Base-by-base conservation (phyloP, 2,329 filamentous ascomycete species). In the Paraphaeosphaeria sporulosa region DNA sequence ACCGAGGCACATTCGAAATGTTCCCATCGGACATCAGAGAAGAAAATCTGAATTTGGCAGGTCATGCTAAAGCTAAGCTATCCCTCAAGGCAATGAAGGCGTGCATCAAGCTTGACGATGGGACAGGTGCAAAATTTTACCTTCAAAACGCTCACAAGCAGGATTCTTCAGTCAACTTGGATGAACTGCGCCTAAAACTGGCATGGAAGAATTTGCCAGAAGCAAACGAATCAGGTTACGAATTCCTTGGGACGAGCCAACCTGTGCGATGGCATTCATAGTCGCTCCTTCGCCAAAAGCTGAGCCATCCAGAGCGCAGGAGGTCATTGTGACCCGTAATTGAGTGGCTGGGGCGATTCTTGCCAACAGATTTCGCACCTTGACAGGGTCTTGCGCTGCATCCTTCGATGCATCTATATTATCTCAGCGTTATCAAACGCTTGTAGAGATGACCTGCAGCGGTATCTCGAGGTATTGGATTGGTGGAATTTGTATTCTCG, bases 381-480 rank as follows among this genome's bases (percentile, higher is more conserved):
- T 36, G 40, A 44, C 38, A n/a, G 52, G 38, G 51, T 57, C 57
- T 51, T 50, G 51, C 55, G 48, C 49, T 56, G 30, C 32, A 53
- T 61, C 60, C 57, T 25, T 34, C 60, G 48, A 66, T 64, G 64
- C 62, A 52, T 61, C 61, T 60, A 49, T 53, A 32, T 21, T 48
- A 58, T 55, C 38, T 27, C 58, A 25, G 49, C 48, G 40, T 59
- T 57, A 52, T n/a, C 27, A 30, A 15, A 6, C n/a, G 2, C 36
- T 43, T 6, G 2, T 25, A n/a, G 3, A 6, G 52, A 36, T 21
- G 13, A 36, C 47, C 44, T 13, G 15, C 51, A 32, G 52, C 42
- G 57, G 27, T 12, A 54, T n/a, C 4, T 49, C 10, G 7, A 27
- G 32, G 23, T 9, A 8, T 21, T 7, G 30, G 23, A 64, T 63